Conservation (phyloP, 129 eudicot species). For the Pittosporum tobira region DNA sequence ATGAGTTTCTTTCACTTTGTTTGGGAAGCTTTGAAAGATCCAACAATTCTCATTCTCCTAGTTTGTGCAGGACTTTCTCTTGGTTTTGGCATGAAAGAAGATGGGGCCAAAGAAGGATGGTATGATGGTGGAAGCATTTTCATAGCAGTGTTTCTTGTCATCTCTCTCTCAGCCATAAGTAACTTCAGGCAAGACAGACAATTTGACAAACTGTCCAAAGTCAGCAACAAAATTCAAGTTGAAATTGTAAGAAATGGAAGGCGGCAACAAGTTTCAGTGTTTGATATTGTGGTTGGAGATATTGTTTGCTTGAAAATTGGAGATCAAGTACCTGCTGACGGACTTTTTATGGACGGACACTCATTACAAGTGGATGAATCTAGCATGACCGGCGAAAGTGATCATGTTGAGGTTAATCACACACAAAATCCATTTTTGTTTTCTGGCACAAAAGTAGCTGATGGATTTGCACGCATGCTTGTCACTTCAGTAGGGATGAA, state of each 20-base stretch:
- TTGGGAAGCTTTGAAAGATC: constrained; percentile 11
- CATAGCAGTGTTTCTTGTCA: constrained; percentile 18
- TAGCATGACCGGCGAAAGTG: constrained; percentile 25
- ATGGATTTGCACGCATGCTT: constrained; percentile 27
- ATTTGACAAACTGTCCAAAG: constrained; percentile 16
- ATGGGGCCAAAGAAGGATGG: constrained; percentile 21
- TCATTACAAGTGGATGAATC: constrained; percentile 27
- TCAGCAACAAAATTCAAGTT: constrained; percentile 13
- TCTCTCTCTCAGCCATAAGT: constrained; percentile 13
- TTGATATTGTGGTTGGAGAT: constrained; percentile 25
- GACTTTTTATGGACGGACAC: constrained; percentile 21
- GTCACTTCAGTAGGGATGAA: constrained; percentile 30
- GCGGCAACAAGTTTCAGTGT: constrained; percentile 10
- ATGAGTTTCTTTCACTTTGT: constrained; percentile 5
- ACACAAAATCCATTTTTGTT: constrained; percentile 19
- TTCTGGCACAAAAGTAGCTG: constrained; percentile 23
- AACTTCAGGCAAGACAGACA: constrained; percentile 20
- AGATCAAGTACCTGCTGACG: constrained; percentile 32
- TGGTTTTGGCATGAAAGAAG: constrained; percentile 19
- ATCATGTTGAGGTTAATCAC: constrained; percentile 15
- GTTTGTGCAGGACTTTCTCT: constrained; percentile 18
- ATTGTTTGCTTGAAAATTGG: constrained; percentile 26
- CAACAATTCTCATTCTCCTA: constrained; percentile 16
- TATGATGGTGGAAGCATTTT: constrained; percentile 25
- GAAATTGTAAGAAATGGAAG: constrained; percentile 11